These are phyloP conservation scores for Verbascum thapsus DNA, from an alignment of 257 asterid species.

Conservation along the genomic window DNA sequence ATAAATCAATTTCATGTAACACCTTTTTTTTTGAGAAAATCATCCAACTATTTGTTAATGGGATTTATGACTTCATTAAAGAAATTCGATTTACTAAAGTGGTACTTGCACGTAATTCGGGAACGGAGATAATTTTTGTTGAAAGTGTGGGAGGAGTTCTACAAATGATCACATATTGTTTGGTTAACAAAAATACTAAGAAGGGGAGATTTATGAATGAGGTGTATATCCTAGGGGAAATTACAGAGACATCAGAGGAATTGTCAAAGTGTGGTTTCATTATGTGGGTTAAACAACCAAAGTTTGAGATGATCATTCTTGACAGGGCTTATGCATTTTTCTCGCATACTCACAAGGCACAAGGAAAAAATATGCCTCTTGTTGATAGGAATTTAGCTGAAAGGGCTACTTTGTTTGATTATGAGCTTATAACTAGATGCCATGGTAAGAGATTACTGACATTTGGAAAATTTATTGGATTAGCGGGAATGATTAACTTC, in stretches of 20 bases:
- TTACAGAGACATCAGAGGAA: slow-evolving; percentile 86
- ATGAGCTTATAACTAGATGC: slow-evolving; percentile 89
- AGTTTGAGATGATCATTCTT: slow-evolving; percentile 95
- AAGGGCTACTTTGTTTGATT: slow-evolving; percentile 82
- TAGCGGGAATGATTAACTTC: slow-evolving; percentile 91
- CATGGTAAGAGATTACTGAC: slow-evolving; percentile 86
- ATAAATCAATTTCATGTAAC: too few species aligned
- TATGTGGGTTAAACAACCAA: slow-evolving; percentile 89
- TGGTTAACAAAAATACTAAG: too few species aligned
- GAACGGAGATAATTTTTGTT: too few species aligned
- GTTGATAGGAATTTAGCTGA: slow-evolving; percentile 84
- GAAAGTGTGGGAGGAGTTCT: too few species aligned
- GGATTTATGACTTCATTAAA: too few species aligned
- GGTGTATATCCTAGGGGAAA: too few species aligned
- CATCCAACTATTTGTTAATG: too few species aligned
- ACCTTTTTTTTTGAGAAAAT: too few species aligned
- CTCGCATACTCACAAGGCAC: slow-evolving; percentile 98
- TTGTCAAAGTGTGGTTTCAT: slow-evolving; percentile 86
- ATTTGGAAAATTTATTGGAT: slow-evolving; percentile 90
- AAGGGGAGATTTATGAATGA: too few species aligned
- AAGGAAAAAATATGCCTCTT: slow-evolving; percentile 91
- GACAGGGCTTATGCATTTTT: slow-evolving; percentile 86
- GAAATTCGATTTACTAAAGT: too few species aligned
- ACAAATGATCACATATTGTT: too few species aligned
- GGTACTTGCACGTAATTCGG: too few species aligned